These are phyloP conservation scores for Roridomyces roridus DNA, from an alignment of 768 basidiomycete genomes.

Conservation along the genomic window DNA sequence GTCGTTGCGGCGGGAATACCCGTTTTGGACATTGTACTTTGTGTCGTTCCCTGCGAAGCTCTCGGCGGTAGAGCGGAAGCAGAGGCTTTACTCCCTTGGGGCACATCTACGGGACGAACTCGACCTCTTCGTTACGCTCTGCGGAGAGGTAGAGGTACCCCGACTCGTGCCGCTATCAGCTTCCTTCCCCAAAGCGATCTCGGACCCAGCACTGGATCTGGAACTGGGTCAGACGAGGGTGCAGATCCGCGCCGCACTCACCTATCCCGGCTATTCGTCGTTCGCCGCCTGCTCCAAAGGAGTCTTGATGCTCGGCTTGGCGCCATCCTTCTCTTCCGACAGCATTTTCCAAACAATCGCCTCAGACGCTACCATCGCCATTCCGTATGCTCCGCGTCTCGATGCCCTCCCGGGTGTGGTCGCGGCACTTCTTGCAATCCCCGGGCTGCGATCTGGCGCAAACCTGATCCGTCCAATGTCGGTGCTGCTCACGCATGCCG, in stretches of 20 bases:
- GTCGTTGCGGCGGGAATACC: slow-evolving; percentile 1
- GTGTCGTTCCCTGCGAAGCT: neutral
- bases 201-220: neutral
- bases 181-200: too few relatives aligned
- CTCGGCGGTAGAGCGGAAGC: neutral
- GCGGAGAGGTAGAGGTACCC: neutral
- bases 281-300: neutral
- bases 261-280: neutral
- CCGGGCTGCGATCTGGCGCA: neutral
- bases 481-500: neutral
- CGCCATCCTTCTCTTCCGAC: neutral
- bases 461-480: neutral
- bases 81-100: neutral
- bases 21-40: neutral
- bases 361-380: neutral
- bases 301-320: neutral
- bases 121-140: neutral
- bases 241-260: neutral
- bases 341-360: neutral
- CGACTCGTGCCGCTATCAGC: neutral
- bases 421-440: neutral
- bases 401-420: neutral
- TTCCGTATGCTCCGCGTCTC: neutral
- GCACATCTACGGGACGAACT: neutral
- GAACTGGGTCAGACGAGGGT: neutral